Evolutionary conservation across 345 rosid species (phyloP).

Genomic region (Bruguiera gymnorhiza): DNA sequence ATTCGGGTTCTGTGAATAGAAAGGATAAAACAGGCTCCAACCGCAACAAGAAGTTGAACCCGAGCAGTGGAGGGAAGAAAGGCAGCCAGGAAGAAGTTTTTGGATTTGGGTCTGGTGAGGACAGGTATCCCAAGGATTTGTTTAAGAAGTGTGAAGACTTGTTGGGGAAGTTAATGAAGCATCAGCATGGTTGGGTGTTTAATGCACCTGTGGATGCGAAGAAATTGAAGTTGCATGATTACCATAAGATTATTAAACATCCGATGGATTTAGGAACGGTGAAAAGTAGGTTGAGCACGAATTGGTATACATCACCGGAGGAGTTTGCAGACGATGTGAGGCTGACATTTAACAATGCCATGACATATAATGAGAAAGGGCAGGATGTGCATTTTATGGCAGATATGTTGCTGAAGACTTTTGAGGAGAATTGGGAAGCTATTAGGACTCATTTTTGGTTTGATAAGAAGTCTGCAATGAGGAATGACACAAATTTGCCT

Average conservation of each 20-base stretch:
- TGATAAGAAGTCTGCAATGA: slow-evolving; percentile 27
- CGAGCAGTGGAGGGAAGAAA: slow-evolving; percentile 8
- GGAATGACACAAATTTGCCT: slow-evolving; percentile 22
- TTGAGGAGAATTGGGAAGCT: slow-evolving; percentile 64
- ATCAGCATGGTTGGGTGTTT: slow-evolving; percentile 84
- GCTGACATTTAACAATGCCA: slow-evolving; percentile 78
- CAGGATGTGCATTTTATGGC: slow-evolving; percentile 86
- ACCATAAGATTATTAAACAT: slow-evolving; percentile 58
- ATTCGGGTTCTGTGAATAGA: slow-evolving; percentile 20
- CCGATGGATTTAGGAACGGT: slow-evolving; percentile 97
- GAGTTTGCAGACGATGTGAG: slow-evolving; percentile 86
- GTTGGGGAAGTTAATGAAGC: slow-evolving; percentile 75
- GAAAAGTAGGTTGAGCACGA: slow-evolving; percentile 56
- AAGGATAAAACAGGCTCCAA: slow-evolving; percentile 29
- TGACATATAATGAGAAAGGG: slow-evolving; percentile 75
- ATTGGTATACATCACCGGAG: slow-evolving; percentile 57
- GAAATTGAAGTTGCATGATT: slow-evolving; percentile 71
- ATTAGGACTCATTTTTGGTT: slow-evolving; percentile 41
- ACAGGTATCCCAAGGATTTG: slow-evolving; percentile 42
- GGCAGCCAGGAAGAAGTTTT: slow-evolving; percentile 17
- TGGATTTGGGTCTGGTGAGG: slow-evolving; percentile 27
- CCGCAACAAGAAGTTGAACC: slow-evolving; percentile 46
- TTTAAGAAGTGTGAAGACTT: slow-evolving; percentile 54
- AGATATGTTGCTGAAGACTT: slow-evolving; percentile 48
- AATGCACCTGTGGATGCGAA: slow-evolving; percentile 74